Evolutionary conservation across 257 asterid species (phyloP).

Genomic region (Solanum tarapatanum): DNA sequence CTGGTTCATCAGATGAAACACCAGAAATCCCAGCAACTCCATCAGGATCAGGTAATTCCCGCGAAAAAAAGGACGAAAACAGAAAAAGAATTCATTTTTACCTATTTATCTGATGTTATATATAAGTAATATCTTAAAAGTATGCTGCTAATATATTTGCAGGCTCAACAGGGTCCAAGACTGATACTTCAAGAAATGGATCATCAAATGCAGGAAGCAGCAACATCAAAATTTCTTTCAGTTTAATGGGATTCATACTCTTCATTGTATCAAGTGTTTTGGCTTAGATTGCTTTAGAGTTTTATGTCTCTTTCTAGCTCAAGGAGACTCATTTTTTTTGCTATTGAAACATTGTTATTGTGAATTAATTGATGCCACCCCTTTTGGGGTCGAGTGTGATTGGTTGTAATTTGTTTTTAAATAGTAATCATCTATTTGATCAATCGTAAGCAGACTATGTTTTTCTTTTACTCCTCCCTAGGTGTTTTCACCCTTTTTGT

Average conservation of each 20-base stretch:
- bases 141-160: not conserved
- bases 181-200: constrained; percentile 20
- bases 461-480: too few species aligned
- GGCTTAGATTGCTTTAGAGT: not conserved
- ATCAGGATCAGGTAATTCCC: constrained; percentile 1
- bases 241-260: constrained; percentile 12
- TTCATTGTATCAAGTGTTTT: constrained; percentile 15
- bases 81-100: not conserved
- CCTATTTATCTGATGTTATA: not conserved
- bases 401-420: not conserved
- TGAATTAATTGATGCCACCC: not conserved
- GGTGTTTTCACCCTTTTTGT: not conserved
- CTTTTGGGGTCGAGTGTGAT: not conserved
- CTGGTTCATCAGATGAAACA: constrained; percentile 1
- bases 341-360: not conserved
- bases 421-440: not conserved
- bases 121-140: not conserved
- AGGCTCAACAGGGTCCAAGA: constrained; percentile 29
- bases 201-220: constrained; percentile 10
- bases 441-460: not conserved
- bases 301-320: not conserved
- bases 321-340: not conserved
- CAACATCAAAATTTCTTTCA: constrained; percentile 9
- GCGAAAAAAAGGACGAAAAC: not conserved
- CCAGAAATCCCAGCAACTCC: constrained; percentile 8